Base-by-base conservation (phyloP, 164 flowering plant genomes). In the Stephania cephalantha region DNA sequence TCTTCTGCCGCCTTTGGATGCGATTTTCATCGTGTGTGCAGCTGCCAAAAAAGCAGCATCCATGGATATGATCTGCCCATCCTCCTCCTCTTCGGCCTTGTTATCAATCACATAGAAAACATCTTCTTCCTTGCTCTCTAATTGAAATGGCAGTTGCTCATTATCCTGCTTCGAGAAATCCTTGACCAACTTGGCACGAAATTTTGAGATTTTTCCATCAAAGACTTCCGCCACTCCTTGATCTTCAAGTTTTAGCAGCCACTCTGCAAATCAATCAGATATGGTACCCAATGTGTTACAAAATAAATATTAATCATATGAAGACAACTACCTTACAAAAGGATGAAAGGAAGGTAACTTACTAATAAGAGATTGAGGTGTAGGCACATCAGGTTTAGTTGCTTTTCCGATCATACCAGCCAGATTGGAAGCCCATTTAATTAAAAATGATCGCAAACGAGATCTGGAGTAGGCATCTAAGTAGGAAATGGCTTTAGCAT, bases 281-380 rank as follows among this genome's bases (percentile, higher is more conserved):
- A 10, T 15, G 4, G 66, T 35, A 71, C 55, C 42, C 9, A 69
- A 63, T 15, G 35, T 30, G 73, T 46, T 18, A 46, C 3, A 46
- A 61, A 8, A 25, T 45, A 76, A 46, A 61, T 17, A 69, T 68
- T 18, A 5, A 55, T 52, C 1, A 22, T n/a, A 22, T 52, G 9
- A 29, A 70, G 18, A 15, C 61, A 11, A 65, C 53, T 29, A 29
- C 11, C 13, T 53, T 31, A 5, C 31, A 35, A 12, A 44, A 55
- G 7, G 15, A 58, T 58, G 64, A 58, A 3, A 58, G 18, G 6
- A 15, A 58, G 18, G 17, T 2, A 58, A 77, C 91, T 83, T 82
- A 90, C 94, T 84, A 58, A 91, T 74, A 78, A 90, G 79, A 69
- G 87, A 83, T 77, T 80, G 85, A 53, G 97, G 94, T 63, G 97